Conservation (phyloP, 129 eudicot species). For the Saposhnikovia divaricata region DNA sequence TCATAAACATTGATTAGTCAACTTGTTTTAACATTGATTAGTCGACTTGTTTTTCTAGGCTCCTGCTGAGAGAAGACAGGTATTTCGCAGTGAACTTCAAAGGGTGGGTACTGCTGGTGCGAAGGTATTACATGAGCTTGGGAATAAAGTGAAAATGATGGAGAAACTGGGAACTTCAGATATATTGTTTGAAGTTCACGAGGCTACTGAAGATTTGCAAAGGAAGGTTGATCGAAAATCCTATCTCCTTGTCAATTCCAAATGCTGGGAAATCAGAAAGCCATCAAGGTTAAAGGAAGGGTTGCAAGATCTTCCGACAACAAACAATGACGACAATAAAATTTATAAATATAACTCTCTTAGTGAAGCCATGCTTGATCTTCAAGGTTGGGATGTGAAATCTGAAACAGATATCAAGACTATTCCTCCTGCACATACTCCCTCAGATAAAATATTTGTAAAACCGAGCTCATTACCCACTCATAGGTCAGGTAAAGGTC, state of each 20-base stretch:
- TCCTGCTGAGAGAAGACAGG: constrained; percentile 72
- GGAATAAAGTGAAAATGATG: constrained; percentile 63
- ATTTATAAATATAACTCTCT: constrained; percentile 35
- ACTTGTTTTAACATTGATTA: background rate
- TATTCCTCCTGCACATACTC: constrained; percentile 4
- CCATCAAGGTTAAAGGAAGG: constrained; percentile 24
- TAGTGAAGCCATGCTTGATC: constrained; percentile 47
- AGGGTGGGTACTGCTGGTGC: constrained; percentile 74
- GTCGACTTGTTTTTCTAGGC: constrained; percentile 36
- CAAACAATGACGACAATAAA: constrained; percentile 14
- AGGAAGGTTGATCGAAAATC: constrained; percentile 60
- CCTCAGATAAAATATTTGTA: constrained; percentile 18
- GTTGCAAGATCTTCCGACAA: constrained; percentile 22
- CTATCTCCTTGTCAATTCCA: constrained; percentile 64
- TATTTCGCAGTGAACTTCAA: constrained; percentile 54
- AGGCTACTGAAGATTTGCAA: constrained; percentile 73
- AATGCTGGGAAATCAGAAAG: constrained; percentile 59
- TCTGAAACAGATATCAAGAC: background rate
- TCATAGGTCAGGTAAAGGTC: constrained; percentile 20
- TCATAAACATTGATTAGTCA: background rate
- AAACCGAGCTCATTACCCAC: constrained; percentile 18
- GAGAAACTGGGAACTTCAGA: constrained; percentile 43
- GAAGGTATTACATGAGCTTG: constrained; percentile 55
- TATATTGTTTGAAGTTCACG: constrained; percentile 53
- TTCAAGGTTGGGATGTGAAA: constrained; percentile 20